These are phyloP conservation scores for Boletus pseudo-olivaceus DNA, from an alignment of 768 basidiomycete genomes.

Conservation along the genomic window DNA sequence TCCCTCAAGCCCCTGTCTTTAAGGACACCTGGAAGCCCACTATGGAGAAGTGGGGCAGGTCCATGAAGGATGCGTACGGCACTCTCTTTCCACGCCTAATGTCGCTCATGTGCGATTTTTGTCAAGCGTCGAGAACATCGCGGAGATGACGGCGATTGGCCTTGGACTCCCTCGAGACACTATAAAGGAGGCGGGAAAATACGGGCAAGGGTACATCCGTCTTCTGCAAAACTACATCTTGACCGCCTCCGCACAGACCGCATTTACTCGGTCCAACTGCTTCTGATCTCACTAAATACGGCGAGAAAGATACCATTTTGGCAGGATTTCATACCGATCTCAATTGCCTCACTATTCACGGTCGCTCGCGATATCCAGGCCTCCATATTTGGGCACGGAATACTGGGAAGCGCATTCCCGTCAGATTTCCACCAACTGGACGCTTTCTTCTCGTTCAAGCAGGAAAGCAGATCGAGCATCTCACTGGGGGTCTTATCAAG, in stretches of 20 bases:
- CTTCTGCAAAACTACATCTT: not conserved
- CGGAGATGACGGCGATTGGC: slow-evolving; percentile 84
- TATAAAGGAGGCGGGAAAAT: slow-evolving; percentile 77
- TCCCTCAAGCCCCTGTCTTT: slow-evolving; percentile 61
- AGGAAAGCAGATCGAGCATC: slow-evolving; percentile 91
- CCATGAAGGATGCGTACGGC: slow-evolving; percentile 84
- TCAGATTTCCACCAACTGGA: slow-evolving; percentile 78
- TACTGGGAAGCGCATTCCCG: slow-evolving; percentile 83
- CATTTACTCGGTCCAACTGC: slow-evolving; percentile 94
- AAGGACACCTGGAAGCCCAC: slow-evolving; percentile 61
- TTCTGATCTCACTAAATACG: slow-evolving; percentile 81
- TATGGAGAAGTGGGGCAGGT: slow-evolving; percentile 84
- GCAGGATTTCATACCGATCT: slow-evolving; percentile 95
- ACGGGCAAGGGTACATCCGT: slow-evolving; percentile 54
- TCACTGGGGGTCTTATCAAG: slow-evolving; percentile 79
- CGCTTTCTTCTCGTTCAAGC: slow-evolving; percentile 89
- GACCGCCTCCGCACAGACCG: slow-evolving; percentile 42
- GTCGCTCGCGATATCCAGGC: slow-evolving; percentile 81
- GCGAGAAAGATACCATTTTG: slow-evolving; percentile 75
- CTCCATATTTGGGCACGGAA: slow-evolving; percentile 95
- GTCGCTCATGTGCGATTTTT: not conserved
- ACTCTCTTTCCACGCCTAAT: not conserved
- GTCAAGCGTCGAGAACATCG: slow-evolving; percentile 75
- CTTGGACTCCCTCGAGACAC: slow-evolving; percentile 67
- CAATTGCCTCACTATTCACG: slow-evolving; percentile 91